Evolutionary conservation across 2,329 filamentous ascomycete genomes (phyloP).

Genomic region (Cyanodermella asteris): DNA sequence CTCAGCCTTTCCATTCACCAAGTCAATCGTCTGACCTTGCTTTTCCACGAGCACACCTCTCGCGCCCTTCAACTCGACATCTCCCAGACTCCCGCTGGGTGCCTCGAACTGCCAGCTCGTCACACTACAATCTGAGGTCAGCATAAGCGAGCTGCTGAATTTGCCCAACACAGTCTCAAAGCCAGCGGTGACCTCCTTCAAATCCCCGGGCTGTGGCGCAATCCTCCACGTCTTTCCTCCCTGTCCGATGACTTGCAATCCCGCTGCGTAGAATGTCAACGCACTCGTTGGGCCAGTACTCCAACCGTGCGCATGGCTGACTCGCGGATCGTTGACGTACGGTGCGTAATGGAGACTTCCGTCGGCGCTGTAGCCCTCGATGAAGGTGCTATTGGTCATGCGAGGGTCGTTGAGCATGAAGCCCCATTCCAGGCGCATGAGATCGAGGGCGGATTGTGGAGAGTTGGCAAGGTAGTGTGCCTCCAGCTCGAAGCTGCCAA

Average conservation of each 20-base stretch:
- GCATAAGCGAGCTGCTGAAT: too few species aligned
- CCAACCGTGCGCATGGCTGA: conserved; percentile 30
- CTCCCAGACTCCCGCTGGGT: not conserved
- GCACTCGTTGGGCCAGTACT: conserved; percentile 25
- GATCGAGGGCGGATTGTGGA: conserved; percentile 18
- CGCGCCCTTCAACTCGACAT: conserved; percentile 1
- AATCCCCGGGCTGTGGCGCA: conserved; percentile 15
- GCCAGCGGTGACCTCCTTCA: conserved; percentile 16
- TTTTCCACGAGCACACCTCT: too few species aligned
- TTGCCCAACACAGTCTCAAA: conserved; percentile 16
- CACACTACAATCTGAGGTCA: conserved; percentile 1
- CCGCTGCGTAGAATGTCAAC: conserved; percentile 21
- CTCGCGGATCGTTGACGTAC: conserved; percentile 25
- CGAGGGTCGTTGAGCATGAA: conserved; percentile 33
- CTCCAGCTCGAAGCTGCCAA: conserved; percentile 21
- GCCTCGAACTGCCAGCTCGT: not conserved
- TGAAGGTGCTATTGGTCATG: conserved; percentile 31
- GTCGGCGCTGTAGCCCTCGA: conserved; percentile 26
- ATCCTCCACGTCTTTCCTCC: conserved; percentile 17
- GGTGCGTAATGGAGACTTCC: conserved; percentile 27
- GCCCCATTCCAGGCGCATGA: conserved; percentile 27
- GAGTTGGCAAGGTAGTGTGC: conserved; percentile 20
- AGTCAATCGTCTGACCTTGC: too few species aligned
- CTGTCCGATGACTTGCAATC: conserved; percentile 17
- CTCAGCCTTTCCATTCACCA: too few species aligned